These are phyloP conservation scores for Hansfordia pulvinata DNA, from an alignment of 2,329 filamentous ascomycete genomes.

Conservation along the genomic window DNA sequence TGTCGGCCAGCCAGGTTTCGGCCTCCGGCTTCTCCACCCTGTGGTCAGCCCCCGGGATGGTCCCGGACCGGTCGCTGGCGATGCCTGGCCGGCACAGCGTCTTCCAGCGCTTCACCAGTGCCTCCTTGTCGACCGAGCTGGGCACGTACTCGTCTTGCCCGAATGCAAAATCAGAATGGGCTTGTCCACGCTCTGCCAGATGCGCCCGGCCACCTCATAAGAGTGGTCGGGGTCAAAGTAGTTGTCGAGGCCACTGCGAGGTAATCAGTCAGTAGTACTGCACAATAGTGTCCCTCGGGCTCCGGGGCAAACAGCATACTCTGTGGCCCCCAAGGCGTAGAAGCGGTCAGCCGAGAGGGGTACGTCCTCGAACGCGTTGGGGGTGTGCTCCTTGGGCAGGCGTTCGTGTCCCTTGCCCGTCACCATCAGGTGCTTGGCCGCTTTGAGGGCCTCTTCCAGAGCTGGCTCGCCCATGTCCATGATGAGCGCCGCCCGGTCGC, in stretches of 20 bases:
- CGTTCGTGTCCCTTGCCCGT: slow-evolving; percentile 39
- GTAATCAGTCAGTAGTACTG: slow-evolving; percentile 1
- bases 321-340: slow-evolving; percentile 31
- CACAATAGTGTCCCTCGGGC: background rate
- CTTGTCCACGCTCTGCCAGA: slow-evolving; percentile 52
- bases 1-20: slow-evolving; percentile 33
- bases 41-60: slow-evolving; percentile 39
- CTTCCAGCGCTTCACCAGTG: slow-evolving; percentile 44
- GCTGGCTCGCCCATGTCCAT: slow-evolving; percentile 26
- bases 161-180: slow-evolving; percentile 53
- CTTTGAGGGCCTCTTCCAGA: slow-evolving; percentile 28
- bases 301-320: slow-evolving; percentile 23
- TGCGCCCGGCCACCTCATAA: slow-evolving; percentile 36
- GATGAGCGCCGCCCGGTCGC: slow-evolving; percentile 55
- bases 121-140: slow-evolving; percentile 37
- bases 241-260: slow-evolving; percentile 59
- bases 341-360: slow-evolving; percentile 40
- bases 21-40: slow-evolving; percentile 30
- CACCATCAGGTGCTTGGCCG: slow-evolving; percentile 39
- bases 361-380: slow-evolving; percentile 20
- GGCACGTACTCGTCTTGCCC: slow-evolving; percentile 54
- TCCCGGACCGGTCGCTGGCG: slow-evolving; percentile 34
- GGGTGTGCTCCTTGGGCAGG: slow-evolving; percentile 33
- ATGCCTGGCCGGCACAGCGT: slow-evolving; percentile 24
- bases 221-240: slow-evolving; percentile 43